Evolutionary conservation across 2,329 filamentous ascomycete species (phyloP).

Genomic region (Sarocladiaceae sp.): DNA sequence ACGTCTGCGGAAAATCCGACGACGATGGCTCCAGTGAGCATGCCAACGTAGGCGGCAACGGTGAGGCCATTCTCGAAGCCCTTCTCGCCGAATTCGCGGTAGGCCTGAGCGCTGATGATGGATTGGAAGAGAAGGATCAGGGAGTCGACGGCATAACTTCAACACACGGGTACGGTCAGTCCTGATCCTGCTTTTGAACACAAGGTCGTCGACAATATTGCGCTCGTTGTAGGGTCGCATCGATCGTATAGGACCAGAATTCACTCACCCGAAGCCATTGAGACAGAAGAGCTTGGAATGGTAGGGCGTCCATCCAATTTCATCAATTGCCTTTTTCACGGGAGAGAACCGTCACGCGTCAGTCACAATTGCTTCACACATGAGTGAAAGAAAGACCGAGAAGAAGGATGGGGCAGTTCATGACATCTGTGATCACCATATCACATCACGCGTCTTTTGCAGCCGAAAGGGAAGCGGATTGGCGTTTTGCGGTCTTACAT

Average conservation of each 20-base stretch:
- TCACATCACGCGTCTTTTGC: too few species aligned
- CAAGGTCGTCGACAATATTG: too few species aligned
- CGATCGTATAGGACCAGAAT: too few species aligned
- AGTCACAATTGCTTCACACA: conserved; percentile 3
- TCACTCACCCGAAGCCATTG: conserved; percentile 48
- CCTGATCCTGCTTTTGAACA: too few species aligned
- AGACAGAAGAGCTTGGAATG: conserved; percentile 56
- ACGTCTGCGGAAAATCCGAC: conserved; percentile 64
- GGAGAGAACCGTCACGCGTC: background rate
- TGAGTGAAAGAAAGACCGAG: background rate
- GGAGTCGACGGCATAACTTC: conserved; percentile 40
- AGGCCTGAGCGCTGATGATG: conserved; percentile 53
- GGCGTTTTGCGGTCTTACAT: conserved; percentile 36
- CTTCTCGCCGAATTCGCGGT: conserved; percentile 49
- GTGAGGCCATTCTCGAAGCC: conserved; percentile 52
- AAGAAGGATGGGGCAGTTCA: background rate
- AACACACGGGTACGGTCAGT: too few species aligned
- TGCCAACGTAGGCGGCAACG: conserved; percentile 53
- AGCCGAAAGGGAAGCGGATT: background rate
- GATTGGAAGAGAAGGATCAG: conserved; percentile 50
- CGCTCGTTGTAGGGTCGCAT: too few species aligned
- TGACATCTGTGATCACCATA: too few species aligned
- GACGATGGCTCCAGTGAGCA: conserved; percentile 53
- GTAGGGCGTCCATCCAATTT: conserved; percentile 53
- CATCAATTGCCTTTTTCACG: conserved; percentile 39